phyloP scores from a whole-genome alignment of 75 land plant genomes.

The Cryptomeria japonica region DNA sequence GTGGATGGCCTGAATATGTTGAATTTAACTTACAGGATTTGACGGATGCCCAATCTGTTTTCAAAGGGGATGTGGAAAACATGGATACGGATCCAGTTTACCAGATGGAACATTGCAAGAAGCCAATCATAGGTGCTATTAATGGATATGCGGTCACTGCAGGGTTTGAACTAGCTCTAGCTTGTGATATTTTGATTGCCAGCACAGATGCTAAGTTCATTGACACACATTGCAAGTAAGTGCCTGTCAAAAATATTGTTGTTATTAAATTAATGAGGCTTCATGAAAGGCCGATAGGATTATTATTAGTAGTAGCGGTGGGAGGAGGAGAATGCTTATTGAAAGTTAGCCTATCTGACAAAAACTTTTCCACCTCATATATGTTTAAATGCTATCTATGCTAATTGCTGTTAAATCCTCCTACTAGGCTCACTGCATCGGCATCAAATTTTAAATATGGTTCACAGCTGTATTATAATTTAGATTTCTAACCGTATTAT shows the following conservation, averaged over 20 bases:
- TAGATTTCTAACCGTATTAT: not conserved
- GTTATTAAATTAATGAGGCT: not conserved
- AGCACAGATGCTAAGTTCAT: constrained; percentile 87
- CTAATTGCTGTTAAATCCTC: not conserved
- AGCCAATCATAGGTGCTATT: constrained; percentile 88
- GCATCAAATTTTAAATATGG: not conserved
- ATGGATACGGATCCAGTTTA: constrained; percentile 51
- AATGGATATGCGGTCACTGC: constrained; percentile 79
- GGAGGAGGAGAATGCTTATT: not conserved
- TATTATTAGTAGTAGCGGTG: not conserved
- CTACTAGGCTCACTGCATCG: not conserved
- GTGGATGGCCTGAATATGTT: not conserved
- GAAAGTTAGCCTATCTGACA: not conserved
- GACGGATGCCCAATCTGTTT: constrained; percentile 79
- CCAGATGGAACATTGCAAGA: constrained; percentile 82
- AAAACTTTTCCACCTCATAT: not conserved
- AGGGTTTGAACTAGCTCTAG: constrained; percentile 81
- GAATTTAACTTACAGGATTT: constrained; percentile 46
- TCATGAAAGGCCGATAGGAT: not conserved
- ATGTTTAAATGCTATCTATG: not conserved
- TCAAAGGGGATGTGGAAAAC: constrained; percentile 81
- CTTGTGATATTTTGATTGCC: constrained; percentile 88
- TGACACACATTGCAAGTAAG: constrained; percentile 96
- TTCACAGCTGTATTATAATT: not conserved
- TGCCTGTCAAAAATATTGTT: constrained; percentile 6